Evolutionary conservation across 352 stramenopile species (phyloP), one percentile per base, ranked within the genome.

Genomic region (Phytopythium oedochilum): DNA sequence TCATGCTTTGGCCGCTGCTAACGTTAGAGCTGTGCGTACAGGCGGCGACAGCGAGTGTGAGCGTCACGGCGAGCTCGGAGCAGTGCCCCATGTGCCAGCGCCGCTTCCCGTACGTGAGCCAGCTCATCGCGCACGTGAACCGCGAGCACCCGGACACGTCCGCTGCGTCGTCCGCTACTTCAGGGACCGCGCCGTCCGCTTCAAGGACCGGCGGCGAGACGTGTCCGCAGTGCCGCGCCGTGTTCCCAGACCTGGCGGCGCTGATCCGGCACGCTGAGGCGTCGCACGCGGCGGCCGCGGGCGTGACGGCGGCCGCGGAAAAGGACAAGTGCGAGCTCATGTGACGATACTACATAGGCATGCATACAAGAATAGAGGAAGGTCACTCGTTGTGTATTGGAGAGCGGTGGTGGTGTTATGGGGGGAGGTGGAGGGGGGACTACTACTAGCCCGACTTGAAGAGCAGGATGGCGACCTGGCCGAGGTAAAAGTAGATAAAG

Each of bases 401-500:
- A 64, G 55, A 45, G 10, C 32, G 12, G 14, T 12, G 34, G 32
- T 36, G n/a, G 17, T 32, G 32, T 10, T 36, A 12, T 36, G 22
- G 35, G 15, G n/a, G 9, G n/a, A 29, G n/a, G 40, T 17, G 34
- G 23, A 45, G 5, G 20, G 10, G 25, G 17, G 18, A 4, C 38
- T 44, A 25, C 38, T 8, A 3, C 43, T 49, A 90, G 11, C 83
- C 83, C 26, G 79, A 98, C 90, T 97, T 99, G 71, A 97, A 97
- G 51, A 97, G 75, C 55, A 95, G 87, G 56, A 98, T 92, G 31
- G 88, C 92, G 50, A 96, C 88, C 61, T 98, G 92, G 17, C 92
- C 92, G 53, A 98, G 71, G 86, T 98, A 98, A 61, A 98, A 97
- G 80, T 98, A 98, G 68, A 97, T 97, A 64, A 97, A 97, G 68